These are phyloP conservation scores for Tulasnella calospora DNA, from an alignment of 768 basidiomycete genomes.

Conservation along the genomic window DNA sequence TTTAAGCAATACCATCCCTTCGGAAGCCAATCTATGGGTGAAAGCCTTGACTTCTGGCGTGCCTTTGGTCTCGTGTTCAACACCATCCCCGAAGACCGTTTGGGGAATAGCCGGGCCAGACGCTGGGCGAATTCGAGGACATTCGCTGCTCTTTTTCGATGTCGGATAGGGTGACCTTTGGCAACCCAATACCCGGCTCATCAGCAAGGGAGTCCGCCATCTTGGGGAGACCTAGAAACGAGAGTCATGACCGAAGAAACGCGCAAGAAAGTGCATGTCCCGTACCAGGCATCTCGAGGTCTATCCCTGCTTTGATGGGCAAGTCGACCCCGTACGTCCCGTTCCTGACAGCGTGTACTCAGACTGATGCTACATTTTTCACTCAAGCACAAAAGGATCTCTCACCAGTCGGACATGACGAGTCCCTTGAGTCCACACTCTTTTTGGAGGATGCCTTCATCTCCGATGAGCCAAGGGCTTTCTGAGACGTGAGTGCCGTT, in stretches of 20 bases:
- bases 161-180: slow-evolving; percentile 32
- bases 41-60: slow-evolving; percentile 38
- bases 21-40: slow-evolving; percentile 61
- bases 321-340: slow-evolving; percentile 45
- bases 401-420: slow-evolving; percentile 81
- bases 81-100: slow-evolving; percentile 48
- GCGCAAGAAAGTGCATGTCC: slow-evolving; percentile 52
- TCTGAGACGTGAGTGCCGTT: slow-evolving; percentile 65
- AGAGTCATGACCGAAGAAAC: slow-evolving; percentile 33
- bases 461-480: slow-evolving; percentile 48
- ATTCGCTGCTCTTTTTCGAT: slow-evolving; percentile 32
- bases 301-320: slow-evolving; percentile 56
- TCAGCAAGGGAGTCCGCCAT: slow-evolving; percentile 65
- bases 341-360: slow-evolving; percentile 11
- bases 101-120: slow-evolving; percentile 32
- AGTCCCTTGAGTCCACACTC: slow-evolving; percentile 66
- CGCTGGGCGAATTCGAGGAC: slow-evolving; percentile 39
- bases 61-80: slow-evolving; percentile 29
- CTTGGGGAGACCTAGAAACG: slow-evolving; percentile 71
- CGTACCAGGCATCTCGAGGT: slow-evolving; percentile 57
- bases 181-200: slow-evolving; percentile 44
- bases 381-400: neutral
- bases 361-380: neutral
- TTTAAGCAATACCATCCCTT: slow-evolving; percentile 71
- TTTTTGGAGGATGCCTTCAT: slow-evolving; percentile 49